Conservation (phyloP, 257 asterid genomes). For the Solanum rostratum region DNA sequence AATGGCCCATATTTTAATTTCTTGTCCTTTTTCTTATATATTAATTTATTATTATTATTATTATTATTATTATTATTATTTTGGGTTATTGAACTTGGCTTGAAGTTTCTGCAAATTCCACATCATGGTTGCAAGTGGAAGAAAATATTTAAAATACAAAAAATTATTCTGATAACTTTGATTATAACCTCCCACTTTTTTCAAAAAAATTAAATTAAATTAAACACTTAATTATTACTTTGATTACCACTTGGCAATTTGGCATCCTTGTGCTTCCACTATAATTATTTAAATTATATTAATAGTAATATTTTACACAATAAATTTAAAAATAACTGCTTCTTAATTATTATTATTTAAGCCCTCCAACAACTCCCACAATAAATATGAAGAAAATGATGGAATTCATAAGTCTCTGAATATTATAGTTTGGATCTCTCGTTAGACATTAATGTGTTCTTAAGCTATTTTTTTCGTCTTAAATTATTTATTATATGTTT, state of each 20-base stretch:
- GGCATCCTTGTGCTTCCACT: neutral
- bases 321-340: neutral
- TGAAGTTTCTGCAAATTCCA: neutral
- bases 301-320: neutral
- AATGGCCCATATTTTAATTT: neutral
- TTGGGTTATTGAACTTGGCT: neutral
- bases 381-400: neutral
- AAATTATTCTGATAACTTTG: neutral
- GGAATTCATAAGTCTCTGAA: neutral
- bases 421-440: neutral
- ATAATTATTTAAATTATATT: neutral
- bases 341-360: neutral
- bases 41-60: neutral
- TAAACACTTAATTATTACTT: neutral
- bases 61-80: too few relatives aligned
- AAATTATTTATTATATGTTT: too few relatives aligned
- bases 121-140: neutral
- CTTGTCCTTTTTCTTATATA: neutral
- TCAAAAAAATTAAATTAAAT: neutral
- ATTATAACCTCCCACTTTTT: neutral
- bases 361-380: neutral
- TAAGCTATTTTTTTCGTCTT: too few relatives aligned
- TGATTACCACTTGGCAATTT: slow-evolving; percentile 5
- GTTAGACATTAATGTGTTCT: neutral
- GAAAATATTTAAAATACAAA: neutral